Percentiles rank a stretch among this genome's conserved stretches.
These are phyloP conservation scores for Backusella parvicylindrica DNA, from an alignment of 192 early-diverging fungal species.

Conservation along the genomic window DNA sequence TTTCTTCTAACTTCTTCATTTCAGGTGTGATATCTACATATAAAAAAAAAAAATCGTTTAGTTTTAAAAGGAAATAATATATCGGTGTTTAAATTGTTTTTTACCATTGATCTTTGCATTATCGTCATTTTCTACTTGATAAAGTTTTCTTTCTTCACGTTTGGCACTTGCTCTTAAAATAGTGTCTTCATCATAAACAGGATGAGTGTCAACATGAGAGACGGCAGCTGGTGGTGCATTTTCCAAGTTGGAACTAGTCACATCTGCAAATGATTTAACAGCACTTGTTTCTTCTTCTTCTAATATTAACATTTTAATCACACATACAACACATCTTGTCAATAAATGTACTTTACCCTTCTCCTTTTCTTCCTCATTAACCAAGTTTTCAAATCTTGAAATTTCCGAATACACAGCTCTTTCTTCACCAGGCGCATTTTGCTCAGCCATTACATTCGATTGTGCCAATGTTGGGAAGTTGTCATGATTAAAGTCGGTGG, in stretches of 20 bases:
- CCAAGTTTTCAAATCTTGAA: neutral
- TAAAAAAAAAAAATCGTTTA: neutral
- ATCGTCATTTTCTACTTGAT: conserved; percentile 7
- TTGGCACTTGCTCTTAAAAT: conserved; percentile 8
- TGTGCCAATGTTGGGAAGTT: conserved; percentile 19
- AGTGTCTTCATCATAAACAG: conserved; percentile 26
- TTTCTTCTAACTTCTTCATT: neutral
- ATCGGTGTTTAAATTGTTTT: no score
- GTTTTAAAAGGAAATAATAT: neutral
- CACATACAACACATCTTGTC: neutral
- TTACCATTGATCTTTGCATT: neutral
- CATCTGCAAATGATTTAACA: conserved; percentile 23
- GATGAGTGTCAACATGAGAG: conserved; percentile 12
- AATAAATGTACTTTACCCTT: neutral
- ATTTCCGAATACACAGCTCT: conserved; percentile 12
- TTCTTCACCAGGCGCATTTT: conserved; percentile 2
- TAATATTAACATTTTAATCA: neutral
- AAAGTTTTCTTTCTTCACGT: conserved; percentile 20
- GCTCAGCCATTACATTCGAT: conserved; percentile 11
- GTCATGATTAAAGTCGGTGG: neutral
- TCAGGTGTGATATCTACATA: conserved; percentile 21
- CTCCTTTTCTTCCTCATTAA: neutral
- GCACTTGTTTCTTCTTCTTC: neutral
- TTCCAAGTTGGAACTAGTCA: conserved; percentile 14
- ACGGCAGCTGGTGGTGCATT: conserved; percentile 24